Percentiles rank a stretch among this genome's conserved stretches.
Conservation (phyloP, 2,329 filamentous ascomycete genomes). For the Aquanectria penicillioides region DNA sequence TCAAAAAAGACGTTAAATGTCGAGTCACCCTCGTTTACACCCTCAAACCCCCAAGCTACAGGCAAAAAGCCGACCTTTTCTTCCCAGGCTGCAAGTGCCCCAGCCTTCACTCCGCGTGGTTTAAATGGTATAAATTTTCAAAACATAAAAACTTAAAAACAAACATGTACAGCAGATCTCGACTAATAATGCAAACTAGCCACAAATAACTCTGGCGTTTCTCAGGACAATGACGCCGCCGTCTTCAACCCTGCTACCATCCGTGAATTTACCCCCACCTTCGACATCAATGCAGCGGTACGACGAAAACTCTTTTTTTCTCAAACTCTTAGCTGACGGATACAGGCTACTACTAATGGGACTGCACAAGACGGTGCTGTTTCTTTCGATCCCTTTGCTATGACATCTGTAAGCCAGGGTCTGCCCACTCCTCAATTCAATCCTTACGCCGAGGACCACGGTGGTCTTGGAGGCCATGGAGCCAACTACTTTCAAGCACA, state of each 20-base stretch:
- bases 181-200: constrained; percentile 22
- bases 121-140: constrained; percentile 49
- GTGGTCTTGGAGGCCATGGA: constrained; percentile 63
- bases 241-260: constrained; percentile 67
- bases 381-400: constrained; percentile 71
- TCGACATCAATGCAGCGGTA: constrained; percentile 62
- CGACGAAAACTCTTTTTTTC: constrained; percentile 29
- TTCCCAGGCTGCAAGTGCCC: constrained; percentile 88
- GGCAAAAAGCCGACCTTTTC: constrained; percentile 82
- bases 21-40: constrained; percentile 95
- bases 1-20: constrained; percentile 87
- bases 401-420: constrained; percentile 64
- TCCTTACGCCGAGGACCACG: constrained; percentile 81
- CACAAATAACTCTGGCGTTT: constrained; percentile 51
- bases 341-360: constrained; percentile 57
- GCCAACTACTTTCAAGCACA: constrained; percentile 75
- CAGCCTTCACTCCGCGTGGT: constrained; percentile 82
- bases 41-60: constrained; percentile 61
- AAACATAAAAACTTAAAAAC: too few species aligned
- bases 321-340: constrained; percentile 2
- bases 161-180: too few species aligned
- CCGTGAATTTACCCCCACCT: constrained; percentile 69
- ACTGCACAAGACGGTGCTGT: constrained; percentile 55
- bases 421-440: constrained; percentile 68
- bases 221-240: constrained; percentile 54